These are phyloP conservation scores for Deinandra increscens DNA, from an alignment of 129 eudicot genomes.

Conservation along the genomic window DNA sequence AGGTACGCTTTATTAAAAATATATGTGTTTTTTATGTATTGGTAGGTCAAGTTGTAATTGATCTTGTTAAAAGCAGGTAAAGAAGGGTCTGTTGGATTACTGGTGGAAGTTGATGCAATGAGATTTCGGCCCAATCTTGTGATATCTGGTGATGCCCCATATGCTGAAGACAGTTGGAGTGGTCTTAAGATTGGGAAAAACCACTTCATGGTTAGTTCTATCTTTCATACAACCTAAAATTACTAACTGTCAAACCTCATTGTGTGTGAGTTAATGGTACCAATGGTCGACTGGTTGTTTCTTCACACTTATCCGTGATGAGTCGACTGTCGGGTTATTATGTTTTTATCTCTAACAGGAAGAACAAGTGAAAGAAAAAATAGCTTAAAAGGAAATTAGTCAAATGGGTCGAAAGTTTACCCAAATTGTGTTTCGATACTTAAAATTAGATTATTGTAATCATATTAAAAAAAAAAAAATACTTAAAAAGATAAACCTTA, in stretches of 20 bases:
- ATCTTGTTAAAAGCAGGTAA: slow-evolving; percentile 31
- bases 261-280: not conserved
- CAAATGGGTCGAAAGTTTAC: not conserved
- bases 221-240: slow-evolving; percentile 18
- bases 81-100: slow-evolving; percentile 34
- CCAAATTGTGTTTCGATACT: not conserved
- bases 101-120: slow-evolving; percentile 46
- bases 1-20: slow-evolving; percentile 40
- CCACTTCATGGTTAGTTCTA: slow-evolving; percentile 57
- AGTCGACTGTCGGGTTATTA: not conserved
- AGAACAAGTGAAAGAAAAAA: not conserved
- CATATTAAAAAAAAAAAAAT: too few species aligned
- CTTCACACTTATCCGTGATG: not conserved
- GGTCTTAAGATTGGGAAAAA: slow-evolving; percentile 58
- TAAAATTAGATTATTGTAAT: not conserved
- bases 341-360: not conserved
- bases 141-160: slow-evolving; percentile 75
- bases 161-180: slow-evolving; percentile 80
- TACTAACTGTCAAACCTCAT: not conserved
- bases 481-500: not conserved
- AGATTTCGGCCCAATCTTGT: slow-evolving; percentile 91
- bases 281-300: not conserved
- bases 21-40: not conserved
- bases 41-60: not conserved
- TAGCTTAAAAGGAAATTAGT: not conserved